A percentile compares a stretch with the other conserved stretches of the same genome.
These are phyloP conservation scores for Tetracladium maxilliforme DNA, from an alignment of 2,329 filamentous ascomycete species.

Conservation along the genomic window DNA sequence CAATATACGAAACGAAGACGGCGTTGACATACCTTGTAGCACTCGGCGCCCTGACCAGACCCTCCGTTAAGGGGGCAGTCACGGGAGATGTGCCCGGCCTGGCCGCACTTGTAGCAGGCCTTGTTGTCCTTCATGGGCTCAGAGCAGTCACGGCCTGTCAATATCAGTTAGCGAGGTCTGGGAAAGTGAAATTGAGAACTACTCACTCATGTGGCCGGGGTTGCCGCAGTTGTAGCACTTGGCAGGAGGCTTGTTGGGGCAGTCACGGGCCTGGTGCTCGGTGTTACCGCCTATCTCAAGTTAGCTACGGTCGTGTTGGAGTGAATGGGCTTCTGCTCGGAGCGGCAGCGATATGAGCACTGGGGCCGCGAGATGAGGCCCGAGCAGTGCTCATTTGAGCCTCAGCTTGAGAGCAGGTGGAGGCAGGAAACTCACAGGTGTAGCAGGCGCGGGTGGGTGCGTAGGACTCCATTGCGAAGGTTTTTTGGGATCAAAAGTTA, in stretches of 20 bases:
- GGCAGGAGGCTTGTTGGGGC: slow-evolving; percentile 69
- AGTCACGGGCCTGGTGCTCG: slow-evolving; percentile 71
- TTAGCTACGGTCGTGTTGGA: slow-evolving; percentile 4
- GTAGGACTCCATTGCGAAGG: slow-evolving; percentile 15
- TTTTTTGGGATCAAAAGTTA: too few relatives aligned
- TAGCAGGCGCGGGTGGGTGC: slow-evolving; percentile 25
- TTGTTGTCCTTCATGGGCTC: slow-evolving; percentile 83
- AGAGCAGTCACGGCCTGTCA: slow-evolving; percentile 72
- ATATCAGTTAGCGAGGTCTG: slow-evolving; percentile 8
- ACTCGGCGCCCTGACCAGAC: slow-evolving; percentile 38
- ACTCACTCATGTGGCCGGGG: slow-evolving; percentile 62
- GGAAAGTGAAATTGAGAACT: slow-evolving; percentile 2
- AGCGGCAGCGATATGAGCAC: slow-evolving; percentile 1
- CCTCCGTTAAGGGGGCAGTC: slow-evolving; percentile 34
- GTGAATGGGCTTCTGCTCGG: slow-evolving; percentile 1
- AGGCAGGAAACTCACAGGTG: slow-evolving; percentile 28
- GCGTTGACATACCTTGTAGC: slow-evolving; percentile 53
- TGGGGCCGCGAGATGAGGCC: neutral
- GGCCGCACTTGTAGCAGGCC: slow-evolving; percentile 66
- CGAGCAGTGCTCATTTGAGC: slow-evolving; percentile 1
- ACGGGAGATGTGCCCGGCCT: slow-evolving; percentile 80
- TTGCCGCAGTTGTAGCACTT: slow-evolving; percentile 74
- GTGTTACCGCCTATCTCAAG: slow-evolving; percentile 49
- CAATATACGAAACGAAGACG: neutral
- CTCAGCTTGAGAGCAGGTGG: slow-evolving; percentile 1